Evolutionary conservation across 2,329 filamentous ascomycete species (phyloP).

Genomic region (Xylariomycetidae sp.): DNA sequence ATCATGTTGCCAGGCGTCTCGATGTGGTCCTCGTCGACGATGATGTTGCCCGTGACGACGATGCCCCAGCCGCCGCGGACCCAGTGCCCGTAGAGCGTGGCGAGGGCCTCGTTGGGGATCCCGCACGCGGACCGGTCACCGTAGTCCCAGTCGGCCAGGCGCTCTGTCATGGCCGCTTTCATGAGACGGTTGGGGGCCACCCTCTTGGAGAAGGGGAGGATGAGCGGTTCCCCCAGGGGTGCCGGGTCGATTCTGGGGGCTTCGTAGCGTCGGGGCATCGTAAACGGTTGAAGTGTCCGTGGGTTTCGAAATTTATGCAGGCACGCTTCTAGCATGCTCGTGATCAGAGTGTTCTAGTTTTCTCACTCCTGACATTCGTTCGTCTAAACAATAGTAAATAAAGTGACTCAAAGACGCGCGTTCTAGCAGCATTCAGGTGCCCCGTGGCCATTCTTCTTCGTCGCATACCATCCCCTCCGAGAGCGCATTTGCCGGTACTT

Average conservation of each 20-base stretch:
- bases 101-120: constrained; percentile 1
- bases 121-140: neutral
- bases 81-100: constrained; percentile 36
- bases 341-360: too few relatives aligned
- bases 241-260: constrained; percentile 1
- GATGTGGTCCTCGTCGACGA: constrained; percentile 56
- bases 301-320: too few relatives aligned
- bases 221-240: constrained; percentile 2
- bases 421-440: too few relatives aligned
- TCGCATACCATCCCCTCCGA: too few relatives aligned
- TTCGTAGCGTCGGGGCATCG: too few relatives aligned
- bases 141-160: constrained; percentile 1
- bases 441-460: too few relatives aligned
- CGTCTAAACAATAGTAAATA: too few relatives aligned
- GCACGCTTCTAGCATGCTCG: too few relatives aligned
- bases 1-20: constrained; percentile 53
- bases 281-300: too few relatives aligned
- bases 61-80: constrained; percentile 51
- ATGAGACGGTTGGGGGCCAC: constrained; percentile 5
- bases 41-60: constrained; percentile 59
- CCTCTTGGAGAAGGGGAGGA: constrained; percentile 2
- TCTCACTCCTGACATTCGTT: too few relatives aligned
- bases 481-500: too few relatives aligned
- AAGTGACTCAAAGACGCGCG: too few relatives aligned
- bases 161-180: constrained; percentile 6